phyloP scores from a whole-genome alignment of 805 yeast species.

The Candida manassasensis region DNA sequence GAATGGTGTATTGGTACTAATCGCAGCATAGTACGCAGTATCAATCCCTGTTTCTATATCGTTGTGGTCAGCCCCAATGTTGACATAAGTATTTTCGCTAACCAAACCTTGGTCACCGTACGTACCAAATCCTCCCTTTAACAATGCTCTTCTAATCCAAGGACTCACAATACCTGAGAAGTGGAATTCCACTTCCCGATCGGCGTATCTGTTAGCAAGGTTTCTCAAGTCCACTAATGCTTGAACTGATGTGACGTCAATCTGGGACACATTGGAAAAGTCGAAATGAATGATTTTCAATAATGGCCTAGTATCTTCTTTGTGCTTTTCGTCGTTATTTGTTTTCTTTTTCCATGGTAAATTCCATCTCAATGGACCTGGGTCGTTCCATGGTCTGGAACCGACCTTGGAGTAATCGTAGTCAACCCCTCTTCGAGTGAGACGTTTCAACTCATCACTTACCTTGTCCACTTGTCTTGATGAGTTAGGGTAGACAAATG shows the following conservation, averaged over 20 bases:
- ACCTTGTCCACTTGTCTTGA: conserved; percentile 68
- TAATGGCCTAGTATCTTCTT: conserved; percentile 53
- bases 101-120: conserved; percentile 38
- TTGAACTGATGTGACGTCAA: conserved; percentile 80
- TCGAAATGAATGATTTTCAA: conserved; percentile 75
- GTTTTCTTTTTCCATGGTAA: conserved; percentile 25
- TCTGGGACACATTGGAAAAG: conserved; percentile 67
- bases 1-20: conserved; percentile 64
- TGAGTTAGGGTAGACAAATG: conserved; percentile 78
- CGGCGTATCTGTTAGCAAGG: conserved; percentile 68
- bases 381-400: conserved; percentile 88
- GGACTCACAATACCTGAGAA: conserved; percentile 80
- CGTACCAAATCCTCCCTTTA: conserved; percentile 74
- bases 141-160: conserved; percentile 78
- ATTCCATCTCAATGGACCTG: conserved; percentile 53
- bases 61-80: conserved; percentile 27
- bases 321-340: conserved; percentile 7
- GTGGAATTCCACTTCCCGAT: conserved; percentile 83
- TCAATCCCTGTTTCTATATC: conserved; percentile 28
- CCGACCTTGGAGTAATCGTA: conserved; percentile 35
- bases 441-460: conserved; percentile 57
- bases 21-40: conserved; percentile 46
- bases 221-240: conserved; percentile 70
- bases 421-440: conserved; percentile 59
- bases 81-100: conserved; percentile 37